A percentile compares a stretch with the other conserved stretches of the same genome.
These are phyloP conservation scores for Coix lacrymajobi DNA, from an alignment of 176 grass and related monocot species.

Conservation along the genomic window DNA sequence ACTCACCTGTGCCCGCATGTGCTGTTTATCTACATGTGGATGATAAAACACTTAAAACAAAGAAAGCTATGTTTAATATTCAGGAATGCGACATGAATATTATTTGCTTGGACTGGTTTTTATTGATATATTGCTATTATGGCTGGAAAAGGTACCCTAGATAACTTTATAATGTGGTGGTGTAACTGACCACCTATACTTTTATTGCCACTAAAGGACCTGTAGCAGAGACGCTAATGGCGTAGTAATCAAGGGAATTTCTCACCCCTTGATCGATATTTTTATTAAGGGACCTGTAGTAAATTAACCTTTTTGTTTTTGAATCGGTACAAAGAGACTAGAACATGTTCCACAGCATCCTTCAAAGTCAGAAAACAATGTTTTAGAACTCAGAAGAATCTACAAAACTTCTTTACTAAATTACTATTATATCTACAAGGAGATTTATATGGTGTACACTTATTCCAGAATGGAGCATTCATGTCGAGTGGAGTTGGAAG, in stretches of 20 bases:
- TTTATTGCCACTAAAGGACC: neutral
- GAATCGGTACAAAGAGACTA: neutral
- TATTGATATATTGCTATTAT: neutral
- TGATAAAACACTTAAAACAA: conserved; percentile 10
- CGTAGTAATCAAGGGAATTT: neutral
- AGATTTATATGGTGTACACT: neutral
- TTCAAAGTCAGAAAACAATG: neutral
- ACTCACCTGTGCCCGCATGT: neutral
- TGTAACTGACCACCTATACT: neutral
- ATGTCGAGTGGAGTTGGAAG: neutral
- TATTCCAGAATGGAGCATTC: neutral
- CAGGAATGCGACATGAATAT: neutral
- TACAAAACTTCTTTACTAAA: neutral
- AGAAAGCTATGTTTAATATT: conserved; percentile 6
- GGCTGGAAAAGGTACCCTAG: neutral
- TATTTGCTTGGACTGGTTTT: neutral
- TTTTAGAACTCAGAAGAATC: neutral
- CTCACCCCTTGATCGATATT: neutral
- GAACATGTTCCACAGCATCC: neutral
- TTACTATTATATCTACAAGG: neutral
- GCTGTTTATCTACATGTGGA: conserved; percentile 20
- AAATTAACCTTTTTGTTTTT: neutral
- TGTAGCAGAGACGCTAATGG: neutral
- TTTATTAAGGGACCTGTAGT: neutral
- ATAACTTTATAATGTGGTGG: conserved; percentile 1